Base-by-base conservation (phyloP, 441 rosid genomes). In the Sinapis alba region DNA sequence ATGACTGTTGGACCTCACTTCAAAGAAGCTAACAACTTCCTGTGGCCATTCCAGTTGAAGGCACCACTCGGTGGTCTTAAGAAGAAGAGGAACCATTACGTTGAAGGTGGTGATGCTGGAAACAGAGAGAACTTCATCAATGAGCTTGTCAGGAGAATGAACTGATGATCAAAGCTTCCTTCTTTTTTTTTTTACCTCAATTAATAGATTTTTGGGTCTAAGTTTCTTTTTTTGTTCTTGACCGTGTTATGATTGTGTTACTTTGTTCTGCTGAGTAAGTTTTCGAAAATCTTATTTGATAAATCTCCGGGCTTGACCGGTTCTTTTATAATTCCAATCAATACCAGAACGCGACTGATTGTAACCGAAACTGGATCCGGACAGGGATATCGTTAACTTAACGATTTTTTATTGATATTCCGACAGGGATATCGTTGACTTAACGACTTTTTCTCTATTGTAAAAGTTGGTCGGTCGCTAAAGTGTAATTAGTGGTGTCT, bases 1-100 rank as follows among this genome's bases (percentile, higher is more conserved):
- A 78, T 84, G 88, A 88, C 87, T 0, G 93, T 90, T 26, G 96
- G 93, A 2, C 91, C 93, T 32, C 89, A 88, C 63, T 90, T 90
- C 77, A 86, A 86, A 83, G 91, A 90, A 80, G 90, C 91, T 9
- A 90, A 86, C 78, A 88, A 90, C 85, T 90, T 88, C 79, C 69
- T 90, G 12, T 88, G 96, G 93, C 93, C 91, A 4, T 90, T 88
- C 56, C 83, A 90, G 79, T 81, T 90, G 61, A 90, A 84, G 79
- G 89, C 92, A 6, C 93, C 95, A 0, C 70, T 85, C 71, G 62
- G 62, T 24, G 62, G 62, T 0, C 32, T 58, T 1, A 13, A 58
- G 34, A 58, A 58, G 34, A 58, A 58, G 62, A 58, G 62, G 19
- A 58, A 58, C 19, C 62, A 58, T 3, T 58, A 58, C 19, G 62